A percentile compares a stretch with the other conserved stretches of the same genome.
Conservation (phyloP, 768 basidiomycete species). For the Auricularia sp. region DNA sequence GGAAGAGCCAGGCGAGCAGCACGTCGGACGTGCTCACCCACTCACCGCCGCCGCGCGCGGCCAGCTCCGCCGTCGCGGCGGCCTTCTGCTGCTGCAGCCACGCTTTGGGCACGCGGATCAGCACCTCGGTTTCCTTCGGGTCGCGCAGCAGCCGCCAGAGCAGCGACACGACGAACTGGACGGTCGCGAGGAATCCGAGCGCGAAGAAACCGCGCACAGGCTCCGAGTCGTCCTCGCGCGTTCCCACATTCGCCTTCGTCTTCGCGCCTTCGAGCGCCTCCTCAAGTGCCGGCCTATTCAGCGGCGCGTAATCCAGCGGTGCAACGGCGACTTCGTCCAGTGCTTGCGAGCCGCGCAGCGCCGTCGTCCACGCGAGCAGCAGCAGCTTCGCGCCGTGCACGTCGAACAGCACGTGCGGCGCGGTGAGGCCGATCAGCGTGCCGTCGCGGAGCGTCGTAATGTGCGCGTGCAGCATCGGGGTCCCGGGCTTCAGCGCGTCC, state of each 20-base stretch:
- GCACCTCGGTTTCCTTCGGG: background rate
- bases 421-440: background rate
- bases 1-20: background rate
- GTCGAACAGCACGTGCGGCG: conserved; percentile 1
- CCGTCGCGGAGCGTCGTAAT: background rate
- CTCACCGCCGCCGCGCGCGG: background rate
- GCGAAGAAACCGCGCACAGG: background rate
- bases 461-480: conserved; percentile 1
- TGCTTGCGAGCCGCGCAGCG: background rate
- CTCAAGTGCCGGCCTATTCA: background rate
- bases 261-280: background rate
- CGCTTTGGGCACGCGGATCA: background rate
- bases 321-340: background rate
- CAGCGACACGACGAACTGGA: background rate
- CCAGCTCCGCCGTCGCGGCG: background rate
- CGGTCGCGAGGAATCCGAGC: background rate
- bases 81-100: background rate
- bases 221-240: background rate
- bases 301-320: background rate
- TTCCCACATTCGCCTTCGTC: background rate
- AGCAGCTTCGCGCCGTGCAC: background rate
- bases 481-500: background rate
- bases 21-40: conserved; percentile 3
- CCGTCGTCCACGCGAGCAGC: background rate
- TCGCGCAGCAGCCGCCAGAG: background rate